Percentiles rank a stretch among this genome's conserved stretches.
phyloP scores from a whole-genome alignment of 371 early-diverging fungal species.

The Mucor irregularis region DNA sequence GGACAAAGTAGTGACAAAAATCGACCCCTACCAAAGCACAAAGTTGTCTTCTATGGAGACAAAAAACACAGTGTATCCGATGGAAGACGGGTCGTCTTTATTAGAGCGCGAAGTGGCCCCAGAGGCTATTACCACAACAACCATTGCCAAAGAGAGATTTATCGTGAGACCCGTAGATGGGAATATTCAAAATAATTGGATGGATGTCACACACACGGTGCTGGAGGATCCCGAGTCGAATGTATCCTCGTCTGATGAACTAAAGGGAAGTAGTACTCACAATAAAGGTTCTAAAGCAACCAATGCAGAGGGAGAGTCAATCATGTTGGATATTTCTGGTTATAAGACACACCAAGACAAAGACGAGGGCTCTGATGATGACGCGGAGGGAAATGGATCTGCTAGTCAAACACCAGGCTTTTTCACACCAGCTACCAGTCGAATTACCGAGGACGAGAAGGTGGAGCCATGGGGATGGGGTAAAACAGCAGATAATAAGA shows the following conservation, averaged over 20 bases:
- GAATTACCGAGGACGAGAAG: too few species aligned
- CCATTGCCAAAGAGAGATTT: slow-evolving; percentile 45
- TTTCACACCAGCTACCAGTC: not conserved
- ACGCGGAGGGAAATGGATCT: not conserved
- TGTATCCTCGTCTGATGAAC: not conserved
- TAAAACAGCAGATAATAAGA: slow-evolving; percentile 1
- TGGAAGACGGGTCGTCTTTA: slow-evolving; percentile 43
- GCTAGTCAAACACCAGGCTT: not conserved
- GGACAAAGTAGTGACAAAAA: slow-evolving; percentile 43
- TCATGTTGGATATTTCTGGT: slow-evolving; percentile 60
- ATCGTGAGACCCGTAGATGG: slow-evolving; percentile 45
- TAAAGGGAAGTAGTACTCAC: slow-evolving; percentile 6
- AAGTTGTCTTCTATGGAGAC: slow-evolving; percentile 1
- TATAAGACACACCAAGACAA: slow-evolving; percentile 43
- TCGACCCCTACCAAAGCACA: slow-evolving; percentile 24
- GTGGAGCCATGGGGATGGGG: slow-evolving; percentile 8
- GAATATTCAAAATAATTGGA: slow-evolving; percentile 31
- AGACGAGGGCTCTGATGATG: not conserved
- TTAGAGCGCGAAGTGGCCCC: slow-evolving; percentile 37
- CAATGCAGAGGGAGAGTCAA: slow-evolving; percentile 35
- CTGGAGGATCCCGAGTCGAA: not conserved
- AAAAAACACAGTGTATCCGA: slow-evolving; percentile 33
- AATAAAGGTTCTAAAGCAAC: not conserved
- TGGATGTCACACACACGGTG: slow-evolving; percentile 46
- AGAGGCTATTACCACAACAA: slow-evolving; percentile 42